Evolutionary conservation across 2,329 filamentous ascomycete species (phyloP), one percentile per base, ranked within the genome.

Genomic region (Laburnicola sp.): DNA sequence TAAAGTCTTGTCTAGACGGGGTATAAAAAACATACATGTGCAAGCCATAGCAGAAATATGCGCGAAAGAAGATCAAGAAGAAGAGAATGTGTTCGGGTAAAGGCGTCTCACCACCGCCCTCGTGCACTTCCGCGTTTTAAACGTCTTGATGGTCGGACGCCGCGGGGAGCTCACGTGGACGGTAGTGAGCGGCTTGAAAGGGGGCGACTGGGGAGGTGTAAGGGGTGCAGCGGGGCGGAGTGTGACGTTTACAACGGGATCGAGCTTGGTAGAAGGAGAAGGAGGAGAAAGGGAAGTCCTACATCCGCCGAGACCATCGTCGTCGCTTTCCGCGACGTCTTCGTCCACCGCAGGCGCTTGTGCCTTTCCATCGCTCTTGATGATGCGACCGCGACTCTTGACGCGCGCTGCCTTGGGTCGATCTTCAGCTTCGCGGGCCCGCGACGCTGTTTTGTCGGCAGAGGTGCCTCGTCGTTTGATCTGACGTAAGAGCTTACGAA

Each of bases 281-380:
- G n/a, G 57, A 59, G 63, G 63, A 51, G 64, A 66, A 64, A 63
- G 66, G 70, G 70, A 63, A 48, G 62, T 56, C 71, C 59, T 84
- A 96, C 92, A 97, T 74, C 93, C 92, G 60, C 92, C 92, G 68
- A 97, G 81, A 59, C 91, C 90, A 66, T 96, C 92, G 73, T 92
- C 88, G 65, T 96, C 91, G 60, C 89, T 91, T 30, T 86, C 81
- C 27, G 83, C 78, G 65, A 87, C 89, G 7, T 37, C 42, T 66
- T 87, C 91, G 62, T 92, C 89, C 47, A 82, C 86, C 50, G 82
- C 79, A 0, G 81, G 81, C 63, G 68, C 66, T 62, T 73, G 68
- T 3, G 73, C 63, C 65, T 75, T 74, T 34, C 81, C 82, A 10
- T 81, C 74, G 2, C 81, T 80, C 0, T 85, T 82, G 54, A 96